Conservation (phyloP, 2,329 filamentous ascomycete genomes). For the Fragosphaeria purpurea region DNA sequence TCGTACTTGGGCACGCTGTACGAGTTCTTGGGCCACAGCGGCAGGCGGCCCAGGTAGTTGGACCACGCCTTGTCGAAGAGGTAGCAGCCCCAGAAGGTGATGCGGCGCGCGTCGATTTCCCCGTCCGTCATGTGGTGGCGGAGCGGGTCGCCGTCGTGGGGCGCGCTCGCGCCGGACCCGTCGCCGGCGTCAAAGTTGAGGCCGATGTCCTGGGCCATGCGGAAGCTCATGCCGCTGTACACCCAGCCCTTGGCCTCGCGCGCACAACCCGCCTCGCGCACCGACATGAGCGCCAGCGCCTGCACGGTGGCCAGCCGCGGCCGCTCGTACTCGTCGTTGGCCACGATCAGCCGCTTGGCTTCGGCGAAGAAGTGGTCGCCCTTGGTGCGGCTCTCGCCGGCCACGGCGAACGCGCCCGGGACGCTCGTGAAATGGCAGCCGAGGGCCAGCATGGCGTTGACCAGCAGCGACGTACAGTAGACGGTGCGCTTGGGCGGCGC, state of each 20-base stretch:
- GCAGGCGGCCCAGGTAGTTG: slow-evolving; percentile 86
- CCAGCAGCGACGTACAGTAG: slow-evolving; percentile 81
- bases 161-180: background rate
- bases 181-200: slow-evolving; percentile 73
- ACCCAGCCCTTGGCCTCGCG: slow-evolving; percentile 96
- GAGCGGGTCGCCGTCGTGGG: slow-evolving; percentile 35
- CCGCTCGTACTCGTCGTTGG: slow-evolving; percentile 88
- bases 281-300: slow-evolving; percentile 89
- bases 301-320: slow-evolving; percentile 84
- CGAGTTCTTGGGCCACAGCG: slow-evolving; percentile 70
- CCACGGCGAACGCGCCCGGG: slow-evolving; percentile 58
- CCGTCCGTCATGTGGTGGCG: slow-evolving; percentile 51
- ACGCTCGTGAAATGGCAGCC: slow-evolving; percentile 87
- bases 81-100: slow-evolving; percentile 97
- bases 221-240: slow-evolving; percentile 95
- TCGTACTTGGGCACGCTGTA: slow-evolving; percentile 83
- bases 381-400: slow-evolving; percentile 71
- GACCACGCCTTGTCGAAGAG: slow-evolving; percentile 99
- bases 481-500: slow-evolving; percentile 44
- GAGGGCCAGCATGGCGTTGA: slow-evolving; percentile 87
- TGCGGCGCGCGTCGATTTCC: slow-evolving; percentile 77
- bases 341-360: slow-evolving; percentile 78
- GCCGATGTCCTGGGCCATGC: slow-evolving; percentile 92
- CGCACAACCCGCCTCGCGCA: slow-evolving; percentile 88
- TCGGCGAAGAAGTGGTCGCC: slow-evolving; percentile 95